These are phyloP conservation scores for Sordariomycetes sp. DNA, from an alignment of 2,329 filamentous ascomycete genomes.

Conservation along the genomic window DNA sequence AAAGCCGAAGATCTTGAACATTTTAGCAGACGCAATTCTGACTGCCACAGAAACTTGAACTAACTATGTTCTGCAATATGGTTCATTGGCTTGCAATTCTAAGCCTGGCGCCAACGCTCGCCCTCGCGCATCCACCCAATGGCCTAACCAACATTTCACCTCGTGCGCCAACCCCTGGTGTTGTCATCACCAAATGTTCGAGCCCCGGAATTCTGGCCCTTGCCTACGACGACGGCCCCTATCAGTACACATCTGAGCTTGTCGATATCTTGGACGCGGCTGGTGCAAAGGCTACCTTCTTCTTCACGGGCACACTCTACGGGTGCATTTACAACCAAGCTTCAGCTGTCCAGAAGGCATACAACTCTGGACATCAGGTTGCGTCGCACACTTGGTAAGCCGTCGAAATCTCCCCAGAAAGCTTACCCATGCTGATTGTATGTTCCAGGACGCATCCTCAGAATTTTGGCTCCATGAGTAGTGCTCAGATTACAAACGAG, in stretches of 20 bases:
- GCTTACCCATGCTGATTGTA: neutral
- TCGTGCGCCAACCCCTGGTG: slow-evolving; percentile 14
- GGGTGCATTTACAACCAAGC: slow-evolving; percentile 41
- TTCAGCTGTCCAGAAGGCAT: slow-evolving; percentile 43
- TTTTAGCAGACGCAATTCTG: too few species aligned
- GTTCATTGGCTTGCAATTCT: neutral
- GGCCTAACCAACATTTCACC: neutral
- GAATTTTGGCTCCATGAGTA: slow-evolving; percentile 27
- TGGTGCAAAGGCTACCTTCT: slow-evolving; percentile 44
- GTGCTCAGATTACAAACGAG: slow-evolving; percentile 30
- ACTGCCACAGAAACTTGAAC: neutral
- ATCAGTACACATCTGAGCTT: slow-evolving; percentile 35
- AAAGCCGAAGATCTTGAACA: too few species aligned
- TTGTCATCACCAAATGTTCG: slow-evolving; percentile 34
- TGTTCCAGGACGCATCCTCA: slow-evolving; percentile 32
- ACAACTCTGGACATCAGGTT: slow-evolving; percentile 40
- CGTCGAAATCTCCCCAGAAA: neutral
- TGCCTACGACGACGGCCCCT: slow-evolving; percentile 46
- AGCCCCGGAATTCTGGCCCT: slow-evolving; percentile 35
- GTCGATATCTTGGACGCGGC: slow-evolving; percentile 39
- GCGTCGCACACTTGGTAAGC: slow-evolving; percentile 43
- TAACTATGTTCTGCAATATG: neutral
- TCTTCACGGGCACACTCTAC: slow-evolving; percentile 41
- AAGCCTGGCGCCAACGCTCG: neutral
- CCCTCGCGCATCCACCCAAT: neutral